Base-by-base conservation (phyloP, 768 basidiomycete genomes). In the Mycena albidolilacea region DNA sequence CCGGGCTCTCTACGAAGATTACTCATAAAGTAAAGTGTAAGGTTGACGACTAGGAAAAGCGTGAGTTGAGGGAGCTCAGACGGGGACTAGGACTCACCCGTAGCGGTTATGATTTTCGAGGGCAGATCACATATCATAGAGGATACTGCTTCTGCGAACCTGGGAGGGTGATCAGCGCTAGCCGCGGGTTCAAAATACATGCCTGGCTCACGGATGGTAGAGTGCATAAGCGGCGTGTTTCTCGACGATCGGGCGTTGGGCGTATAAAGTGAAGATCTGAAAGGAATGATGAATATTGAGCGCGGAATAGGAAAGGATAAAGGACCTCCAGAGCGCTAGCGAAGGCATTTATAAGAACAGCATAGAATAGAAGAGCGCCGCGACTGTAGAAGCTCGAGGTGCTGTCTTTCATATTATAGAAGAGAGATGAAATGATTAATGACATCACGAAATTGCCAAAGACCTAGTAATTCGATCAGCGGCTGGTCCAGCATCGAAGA, bases 381-480 rank as follows among this genome's bases (percentile, higher is more conserved):
- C 86, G 82, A n/a, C 79, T 75, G 79, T 83, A 87, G 72, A 86
- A 82, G 54, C 84, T 85, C 50, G 77, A 71, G 2, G 88, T 88
- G 41, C 76, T 79, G 48, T 77, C 74, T 0, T 82, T 76, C 35
- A 86, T 69, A 14, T 80, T 79, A 72, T 85, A 84, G 81, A 87
- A 90, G 38, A 88, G 81, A 1, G 83, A 84, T 41, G 74, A 72
- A 39, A 79, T 75, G 39, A 75, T 44, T 35, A 69, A 69, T 12
- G 75, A 72, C 74, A 79, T 74, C 15, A 71, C 21, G 15, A 72
- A 74, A 67, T 78, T 78, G 21, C 78, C 79, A 54, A 79, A 75
- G 19, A 75, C 64, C 73, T 74, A 19, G 4, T 0, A n/a, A 48
- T 11, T 11, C 6, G 1, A 12, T 69, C 35, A 69, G 57, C 3